Evolutionary conservation across 177 flowering plant species (phyloP), one percentile per base, ranked within the genome.

Genomic region (Vitis hybrid): DNA sequence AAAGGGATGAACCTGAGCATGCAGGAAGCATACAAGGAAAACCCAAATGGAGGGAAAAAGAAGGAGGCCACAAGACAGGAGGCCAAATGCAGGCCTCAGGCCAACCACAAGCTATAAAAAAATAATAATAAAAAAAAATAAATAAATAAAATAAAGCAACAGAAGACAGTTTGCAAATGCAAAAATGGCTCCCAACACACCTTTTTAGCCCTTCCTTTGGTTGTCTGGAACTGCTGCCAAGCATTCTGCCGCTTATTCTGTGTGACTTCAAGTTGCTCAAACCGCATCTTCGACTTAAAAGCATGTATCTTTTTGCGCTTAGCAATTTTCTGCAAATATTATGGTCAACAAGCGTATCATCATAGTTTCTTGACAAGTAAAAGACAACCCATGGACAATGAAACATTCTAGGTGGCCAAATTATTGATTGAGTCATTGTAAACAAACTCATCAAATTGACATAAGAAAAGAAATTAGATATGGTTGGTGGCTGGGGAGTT

Each of bases 241-340:
- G 93, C 94, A 84, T 93, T 93, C 63, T 91, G 98, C 67, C 97
- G 85, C 83, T 95, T 95, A 72, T 95, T 95, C 65, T 95, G 99
- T 51, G 97, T 75, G 19, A 88, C 92, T 80, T 95, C 99, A 73
- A 89, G 93, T 79, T 94, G 91, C 76, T 95, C 99, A 52, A 86
- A 52, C 62, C 99, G 80, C 82, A 88, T 70, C 83, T 95, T 95
- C 54, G 99, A 95, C 89, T 95, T 95, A 65, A 93, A 95, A 61
- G 99, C 85, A 84, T 95, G 99, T 71, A 95, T 91, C 84, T 95
- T 93, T 85, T 95, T 95, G 0, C 89, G 84, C 75, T 95, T 95
- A 27, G 99, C 84, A 59, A 85, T 81, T 95, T 93, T 95, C 99
- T 95, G 89, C 52, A 74, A 40, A 71, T 21, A 11, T n/a, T 52